Evolutionary conservation across 805 yeast genomes (phyloP).

Genomic region (Metschnikowia lochheadii): DNA sequence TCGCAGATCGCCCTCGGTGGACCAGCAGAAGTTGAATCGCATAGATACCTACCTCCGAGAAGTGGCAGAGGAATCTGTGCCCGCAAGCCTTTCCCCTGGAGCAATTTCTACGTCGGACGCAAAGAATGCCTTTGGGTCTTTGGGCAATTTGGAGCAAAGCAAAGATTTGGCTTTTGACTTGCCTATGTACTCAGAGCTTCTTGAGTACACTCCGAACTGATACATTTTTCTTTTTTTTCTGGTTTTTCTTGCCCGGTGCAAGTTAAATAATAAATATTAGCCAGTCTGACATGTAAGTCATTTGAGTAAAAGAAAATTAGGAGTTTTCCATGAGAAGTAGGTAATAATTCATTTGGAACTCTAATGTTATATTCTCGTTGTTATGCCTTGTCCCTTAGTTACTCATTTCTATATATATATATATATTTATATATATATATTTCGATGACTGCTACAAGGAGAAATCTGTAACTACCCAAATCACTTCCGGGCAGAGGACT

Average conservation of each 20-base stretch:
- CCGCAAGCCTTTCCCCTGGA: neutral
- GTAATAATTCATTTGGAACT: neutral
- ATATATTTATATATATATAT: no score
- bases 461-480: no score
- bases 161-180: neutral
- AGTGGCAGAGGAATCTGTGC: slow-evolving; percentile 11
- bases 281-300: neutral
- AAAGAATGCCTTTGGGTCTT: neutral
- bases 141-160: neutral
- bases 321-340: neutral
- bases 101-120: neutral
- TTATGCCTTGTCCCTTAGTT: no score
- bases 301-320: neutral
- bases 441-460: no score
- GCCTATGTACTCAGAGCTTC: slow-evolving; percentile 5
- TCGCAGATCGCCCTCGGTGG: slow-evolving; percentile 3
- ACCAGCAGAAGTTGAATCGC: slow-evolving; percentile 1
- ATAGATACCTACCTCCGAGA: slow-evolving; percentile 9
- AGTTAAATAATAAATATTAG: neutral
- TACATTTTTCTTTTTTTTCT: neutral
- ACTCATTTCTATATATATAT: no score
- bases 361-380: no score
- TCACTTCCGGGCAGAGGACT: no score
- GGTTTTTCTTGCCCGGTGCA: neutral
- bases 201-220: slow-evolving; percentile 1